Conservation (phyloP, 225 moss, liverwort and hornwort species). For the Pleurozium schreberi region DNA sequence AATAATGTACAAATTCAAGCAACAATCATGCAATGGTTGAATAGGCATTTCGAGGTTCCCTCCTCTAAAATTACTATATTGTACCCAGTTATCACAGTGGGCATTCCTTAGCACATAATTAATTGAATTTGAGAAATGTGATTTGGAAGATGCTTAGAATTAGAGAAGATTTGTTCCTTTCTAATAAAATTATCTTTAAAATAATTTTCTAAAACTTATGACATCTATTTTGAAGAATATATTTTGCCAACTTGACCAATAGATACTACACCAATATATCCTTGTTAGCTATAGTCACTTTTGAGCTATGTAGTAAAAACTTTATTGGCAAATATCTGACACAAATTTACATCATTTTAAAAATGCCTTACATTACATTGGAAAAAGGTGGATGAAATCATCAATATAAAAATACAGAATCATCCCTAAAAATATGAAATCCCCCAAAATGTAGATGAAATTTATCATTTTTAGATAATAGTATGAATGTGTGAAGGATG, state of each 20-base stretch:
- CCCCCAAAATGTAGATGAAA: neutral
- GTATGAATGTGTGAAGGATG: neutral
- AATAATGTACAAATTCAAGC: neutral
- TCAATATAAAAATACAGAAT: too few species aligned
- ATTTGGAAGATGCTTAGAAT: neutral
- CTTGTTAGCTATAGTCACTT: too few species aligned
- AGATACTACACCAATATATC: too few species aligned
- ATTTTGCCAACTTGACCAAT: too few species aligned
- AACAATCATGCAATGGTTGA: neutral
- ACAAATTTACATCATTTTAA: too few species aligned
- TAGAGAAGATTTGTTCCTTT: neutral
- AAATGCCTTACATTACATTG: fast-evolving
- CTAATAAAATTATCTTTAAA: too few species aligned
- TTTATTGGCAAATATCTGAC: neutral
- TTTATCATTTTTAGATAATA: neutral
- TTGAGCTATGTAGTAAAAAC: neutral
- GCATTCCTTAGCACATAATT: neutral
- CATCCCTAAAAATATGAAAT: too few species aligned
- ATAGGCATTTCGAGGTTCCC: neutral
- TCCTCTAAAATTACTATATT: too few species aligned
- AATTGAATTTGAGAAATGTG: neutral
- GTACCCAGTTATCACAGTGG: neutral
- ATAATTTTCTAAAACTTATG: neutral
- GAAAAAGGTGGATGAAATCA: neutral
- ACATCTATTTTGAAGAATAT: fast-evolving